Evolutionary conservation across 1,284 basidiomycete genomes (phyloP).

Genomic region (Ceratobasidium sp.): DNA sequence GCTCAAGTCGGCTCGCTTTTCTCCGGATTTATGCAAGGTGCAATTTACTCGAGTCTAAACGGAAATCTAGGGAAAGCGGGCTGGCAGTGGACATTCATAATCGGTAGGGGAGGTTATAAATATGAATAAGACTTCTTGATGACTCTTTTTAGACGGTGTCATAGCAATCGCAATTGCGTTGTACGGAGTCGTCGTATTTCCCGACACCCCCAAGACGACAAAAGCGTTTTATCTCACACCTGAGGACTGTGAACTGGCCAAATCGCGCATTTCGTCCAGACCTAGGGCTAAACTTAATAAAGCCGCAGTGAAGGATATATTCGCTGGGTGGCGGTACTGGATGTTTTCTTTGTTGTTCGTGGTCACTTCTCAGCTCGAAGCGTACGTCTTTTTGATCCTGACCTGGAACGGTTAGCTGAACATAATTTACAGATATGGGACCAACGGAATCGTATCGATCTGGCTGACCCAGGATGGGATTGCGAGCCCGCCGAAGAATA

Average conservation of each 20-base stretch:
- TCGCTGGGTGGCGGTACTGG: slow-evolving; percentile 40
- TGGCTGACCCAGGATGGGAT: slow-evolving; percentile 33
- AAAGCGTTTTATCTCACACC: slow-evolving; percentile 72
- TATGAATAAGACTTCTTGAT: neutral
- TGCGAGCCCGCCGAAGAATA: slow-evolving; percentile 31
- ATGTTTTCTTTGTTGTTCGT: slow-evolving; percentile 44
- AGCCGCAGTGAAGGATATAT: slow-evolving; percentile 14
- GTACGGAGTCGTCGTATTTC: slow-evolving; percentile 81
- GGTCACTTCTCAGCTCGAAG: slow-evolving; percentile 31
- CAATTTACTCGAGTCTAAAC: slow-evolving; percentile 36
- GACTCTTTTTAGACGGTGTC: slow-evolving; percentile 65
- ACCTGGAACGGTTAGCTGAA: too few relatives aligned
- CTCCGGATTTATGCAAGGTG: slow-evolving; percentile 43
- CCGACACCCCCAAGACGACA: slow-evolving; percentile 76
- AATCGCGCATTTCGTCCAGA: neutral
- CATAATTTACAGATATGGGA: slow-evolving; percentile 19
- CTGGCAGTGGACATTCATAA: slow-evolving; percentile 43
- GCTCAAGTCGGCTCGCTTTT: slow-evolving; percentile 41
- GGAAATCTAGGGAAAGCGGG: slow-evolving; percentile 35
- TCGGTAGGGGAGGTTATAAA: neutral
- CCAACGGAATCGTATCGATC: slow-evolving; percentile 40
- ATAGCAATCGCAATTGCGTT: slow-evolving; percentile 80
- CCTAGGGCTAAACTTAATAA: slow-evolving; percentile 31
- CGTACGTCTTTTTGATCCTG: slow-evolving; percentile 4
- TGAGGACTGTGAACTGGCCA: slow-evolving; percentile 32